Conservation (phyloP, 345 rosid species). For the Lepidium africanum region DNA sequence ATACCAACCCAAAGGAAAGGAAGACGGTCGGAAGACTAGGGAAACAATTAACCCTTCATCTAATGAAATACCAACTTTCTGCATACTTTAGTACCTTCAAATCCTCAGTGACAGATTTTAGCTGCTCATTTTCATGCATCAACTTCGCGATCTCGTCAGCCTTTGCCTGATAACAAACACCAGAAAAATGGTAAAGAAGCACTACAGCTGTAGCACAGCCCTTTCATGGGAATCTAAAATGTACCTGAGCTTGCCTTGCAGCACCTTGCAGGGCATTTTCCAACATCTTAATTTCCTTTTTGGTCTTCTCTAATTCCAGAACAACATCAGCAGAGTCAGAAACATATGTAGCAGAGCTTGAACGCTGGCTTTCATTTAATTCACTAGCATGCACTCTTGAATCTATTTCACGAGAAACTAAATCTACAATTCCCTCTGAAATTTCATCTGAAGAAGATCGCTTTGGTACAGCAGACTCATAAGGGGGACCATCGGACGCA, state of each 20-base stretch:
- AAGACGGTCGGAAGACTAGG: not conserved
- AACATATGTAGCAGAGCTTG: conserved; percentile 39
- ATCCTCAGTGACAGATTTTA: conserved; percentile 66
- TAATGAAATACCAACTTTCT: conserved; percentile 11
- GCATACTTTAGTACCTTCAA: conserved; percentile 58
- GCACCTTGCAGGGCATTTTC: conserved; percentile 97
- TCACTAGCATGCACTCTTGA: conserved; percentile 35
- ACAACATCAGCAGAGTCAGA: conserved; percentile 36
- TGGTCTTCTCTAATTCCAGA: conserved; percentile 68
- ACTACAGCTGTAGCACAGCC: conserved; percentile 7
- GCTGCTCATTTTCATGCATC: conserved; percentile 96
- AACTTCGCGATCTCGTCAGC: conserved; percentile 95
- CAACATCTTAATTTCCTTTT: conserved; percentile 87
- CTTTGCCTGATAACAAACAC: conserved; percentile 60
- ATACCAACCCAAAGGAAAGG: conserved; percentile 6
- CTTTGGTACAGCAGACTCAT: conserved; percentile 29
- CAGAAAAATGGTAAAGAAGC: conserved; percentile 8
- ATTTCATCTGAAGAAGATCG: conserved; percentile 38
- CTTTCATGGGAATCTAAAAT: conserved; percentile 1
- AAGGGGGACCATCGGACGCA: conserved; percentile 32
- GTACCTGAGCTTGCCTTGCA: conserved; percentile 99
- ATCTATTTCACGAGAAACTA: conserved; percentile 38
- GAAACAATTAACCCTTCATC: not conserved
- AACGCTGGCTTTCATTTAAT: conserved; percentile 32
- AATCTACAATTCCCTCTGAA: conserved; percentile 36